Percentiles rank a stretch among this genome's conserved stretches.
These are phyloP conservation scores for Paecilomyces formosus DNA, from an alignment of 2,329 filamentous ascomycete genomes.

Conservation along the genomic window DNA sequence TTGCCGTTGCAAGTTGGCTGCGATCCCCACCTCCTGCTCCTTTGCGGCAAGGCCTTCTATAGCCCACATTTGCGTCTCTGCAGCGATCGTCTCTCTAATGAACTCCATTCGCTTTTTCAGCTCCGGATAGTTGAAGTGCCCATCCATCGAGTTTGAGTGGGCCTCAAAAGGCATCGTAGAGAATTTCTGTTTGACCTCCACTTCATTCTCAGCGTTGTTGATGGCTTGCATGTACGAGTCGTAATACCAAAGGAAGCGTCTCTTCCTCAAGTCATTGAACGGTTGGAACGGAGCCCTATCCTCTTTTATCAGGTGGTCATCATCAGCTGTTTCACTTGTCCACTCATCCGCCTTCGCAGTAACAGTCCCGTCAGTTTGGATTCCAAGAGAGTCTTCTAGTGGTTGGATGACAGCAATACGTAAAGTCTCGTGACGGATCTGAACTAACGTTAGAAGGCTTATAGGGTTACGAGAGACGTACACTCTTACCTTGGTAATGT, in stretches of 20 bases:
- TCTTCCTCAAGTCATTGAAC: conserved; percentile 85
- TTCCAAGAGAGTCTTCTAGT: conserved; percentile 68
- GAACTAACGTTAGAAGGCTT: not conserved
- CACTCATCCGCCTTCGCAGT: conserved; percentile 27
- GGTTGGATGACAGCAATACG: conserved; percentile 80
- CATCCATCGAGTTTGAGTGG: conserved; percentile 71
- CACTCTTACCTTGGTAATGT: conserved; percentile 65
- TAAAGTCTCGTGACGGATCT: conserved; percentile 88
- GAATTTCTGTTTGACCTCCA: conserved; percentile 59
- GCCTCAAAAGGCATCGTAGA: conserved; percentile 83
- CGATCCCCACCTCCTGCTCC: conserved; percentile 63
- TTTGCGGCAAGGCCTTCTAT: conserved; percentile 57
- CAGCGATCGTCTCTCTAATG: conserved; percentile 63
- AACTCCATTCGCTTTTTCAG: conserved; percentile 61
- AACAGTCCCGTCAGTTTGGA: conserved; percentile 48
- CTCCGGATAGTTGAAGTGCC: conserved; percentile 71
- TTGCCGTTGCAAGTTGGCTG: conserved; percentile 75
- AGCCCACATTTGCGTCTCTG: conserved; percentile 67
- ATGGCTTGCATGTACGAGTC: conserved; percentile 74
- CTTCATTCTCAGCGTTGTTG: conserved; percentile 54
- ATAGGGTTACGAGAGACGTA: not conserved
- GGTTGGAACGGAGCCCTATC: conserved; percentile 62
- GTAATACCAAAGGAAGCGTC: conserved; percentile 92
- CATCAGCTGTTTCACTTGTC: conserved; percentile 30
- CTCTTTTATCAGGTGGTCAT: conserved; percentile 38